Conservation (phyloP, 2,329 filamentous ascomycete species). For the Thelonectria olida region DNA sequence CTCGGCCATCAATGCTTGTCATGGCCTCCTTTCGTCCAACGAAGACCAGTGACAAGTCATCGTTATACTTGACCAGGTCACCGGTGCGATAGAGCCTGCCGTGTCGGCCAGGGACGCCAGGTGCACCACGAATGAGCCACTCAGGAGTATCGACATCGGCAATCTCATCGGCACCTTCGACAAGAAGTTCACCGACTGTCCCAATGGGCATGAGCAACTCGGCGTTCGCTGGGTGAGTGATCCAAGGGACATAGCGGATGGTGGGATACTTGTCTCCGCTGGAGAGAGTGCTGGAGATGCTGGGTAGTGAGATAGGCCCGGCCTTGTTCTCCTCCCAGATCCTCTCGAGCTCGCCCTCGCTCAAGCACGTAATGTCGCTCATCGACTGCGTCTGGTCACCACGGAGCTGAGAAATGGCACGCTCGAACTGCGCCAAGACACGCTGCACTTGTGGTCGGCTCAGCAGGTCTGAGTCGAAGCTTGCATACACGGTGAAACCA, state of each 20-base stretch:
- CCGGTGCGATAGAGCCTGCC: slow-evolving; percentile 37
- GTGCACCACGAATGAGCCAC: slow-evolving; percentile 33
- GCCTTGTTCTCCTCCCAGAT: slow-evolving; percentile 44
- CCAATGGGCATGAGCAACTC: slow-evolving; percentile 43
- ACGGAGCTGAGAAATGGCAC: slow-evolving; percentile 60
- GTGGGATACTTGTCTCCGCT: slow-evolving; percentile 35
- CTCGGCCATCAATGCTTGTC: slow-evolving; percentile 33
- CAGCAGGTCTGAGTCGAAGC: slow-evolving; percentile 69
- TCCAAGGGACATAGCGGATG: slow-evolving; percentile 37
- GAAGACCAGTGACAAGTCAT: slow-evolving; percentile 36
- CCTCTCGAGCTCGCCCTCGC: slow-evolving; percentile 47
- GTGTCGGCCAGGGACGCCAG: slow-evolving; percentile 29
- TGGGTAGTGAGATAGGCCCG: slow-evolving; percentile 24
- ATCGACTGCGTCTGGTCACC: slow-evolving; percentile 43
- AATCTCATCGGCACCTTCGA: slow-evolving; percentile 43
- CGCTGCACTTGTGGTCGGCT: slow-evolving; percentile 59
- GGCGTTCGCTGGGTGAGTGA: slow-evolving; percentile 39
- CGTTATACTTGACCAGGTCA: slow-evolving; percentile 37
- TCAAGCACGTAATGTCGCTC: slow-evolving; percentile 47
- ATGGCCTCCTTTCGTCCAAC: slow-evolving; percentile 35
- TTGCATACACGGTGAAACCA: slow-evolving; percentile 66
- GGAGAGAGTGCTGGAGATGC: slow-evolving; percentile 25
- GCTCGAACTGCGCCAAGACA: slow-evolving; percentile 60
- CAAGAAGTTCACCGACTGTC: slow-evolving; percentile 46
- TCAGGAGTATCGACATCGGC: slow-evolving; percentile 27